phyloP scores from a whole-genome alignment of 2,329 filamentous ascomycete genomes.

The Pseudogymnoascus sp. region DNA sequence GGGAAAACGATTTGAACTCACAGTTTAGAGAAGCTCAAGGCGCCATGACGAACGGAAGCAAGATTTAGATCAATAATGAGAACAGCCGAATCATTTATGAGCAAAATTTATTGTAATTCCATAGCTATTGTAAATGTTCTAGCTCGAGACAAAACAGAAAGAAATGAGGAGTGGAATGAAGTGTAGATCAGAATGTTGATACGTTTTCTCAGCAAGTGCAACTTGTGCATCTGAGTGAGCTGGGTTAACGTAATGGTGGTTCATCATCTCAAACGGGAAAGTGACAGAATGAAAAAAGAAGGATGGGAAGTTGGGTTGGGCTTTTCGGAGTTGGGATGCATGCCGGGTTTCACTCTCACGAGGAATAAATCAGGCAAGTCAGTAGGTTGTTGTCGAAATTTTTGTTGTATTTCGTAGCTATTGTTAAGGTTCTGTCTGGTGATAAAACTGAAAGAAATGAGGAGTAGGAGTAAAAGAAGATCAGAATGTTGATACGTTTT shows the following conservation, averaged over 20 bases:
- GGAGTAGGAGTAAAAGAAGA: not conserved
- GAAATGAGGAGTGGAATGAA: not conserved
- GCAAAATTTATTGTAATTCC: not conserved
- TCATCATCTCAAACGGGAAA: conserved; percentile 5
- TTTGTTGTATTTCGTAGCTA: not conserved
- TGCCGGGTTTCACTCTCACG: not conserved
- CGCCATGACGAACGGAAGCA: conserved; percentile 23
- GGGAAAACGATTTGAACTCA: conserved; percentile 28
- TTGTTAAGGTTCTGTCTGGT: not conserved
- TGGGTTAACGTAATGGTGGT: conserved; percentile 9
- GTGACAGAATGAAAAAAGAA: not conserved
- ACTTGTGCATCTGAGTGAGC: conserved; percentile 10
- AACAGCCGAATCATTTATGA: not conserved
- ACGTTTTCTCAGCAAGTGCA: conserved; percentile 10
- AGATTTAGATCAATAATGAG: not conserved
- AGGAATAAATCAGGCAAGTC: not conserved
- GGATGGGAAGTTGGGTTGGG: not conserved
- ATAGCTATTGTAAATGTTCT: not conserved
- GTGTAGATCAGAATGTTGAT: conserved; percentile 4
- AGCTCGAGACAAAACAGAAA: not conserved
- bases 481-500: conserved; percentile 9
- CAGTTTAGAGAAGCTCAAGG: conserved; percentile 33
- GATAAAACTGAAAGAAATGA: not conserved
- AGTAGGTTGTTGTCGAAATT: not conserved
- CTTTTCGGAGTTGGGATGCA: not conserved